Conservation (phyloP, 306 rosid species). For the Mimosa bimucronata region DNA sequence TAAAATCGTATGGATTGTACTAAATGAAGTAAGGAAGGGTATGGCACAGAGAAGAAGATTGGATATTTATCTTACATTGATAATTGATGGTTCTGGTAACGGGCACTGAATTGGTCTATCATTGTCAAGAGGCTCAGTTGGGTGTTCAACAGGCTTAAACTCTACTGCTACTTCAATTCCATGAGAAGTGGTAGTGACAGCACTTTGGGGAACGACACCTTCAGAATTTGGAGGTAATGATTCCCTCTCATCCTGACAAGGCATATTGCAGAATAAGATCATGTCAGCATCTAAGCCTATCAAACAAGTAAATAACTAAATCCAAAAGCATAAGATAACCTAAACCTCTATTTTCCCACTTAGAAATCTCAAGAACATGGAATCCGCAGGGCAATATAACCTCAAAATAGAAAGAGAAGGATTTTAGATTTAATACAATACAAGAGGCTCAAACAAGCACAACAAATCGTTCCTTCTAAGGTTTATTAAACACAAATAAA, state of each 20-base stretch:
- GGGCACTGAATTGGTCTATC: slow-evolving; percentile 92
- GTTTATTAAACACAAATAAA: slow-evolving; percentile 2
- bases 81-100: slow-evolving; percentile 89
- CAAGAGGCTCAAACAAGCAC: slow-evolving; percentile 20
- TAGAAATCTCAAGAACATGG: not conserved
- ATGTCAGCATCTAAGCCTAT: slow-evolving; percentile 17
- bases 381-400: slow-evolving; percentile 2
- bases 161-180: slow-evolving; percentile 91
- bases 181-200: slow-evolving; percentile 62
- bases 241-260: slow-evolving; percentile 78
- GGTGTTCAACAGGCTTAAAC: slow-evolving; percentile 97
- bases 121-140: slow-evolving; percentile 78
- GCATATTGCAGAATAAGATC: slow-evolving; percentile 25
- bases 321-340: slow-evolving; percentile 11
- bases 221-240: slow-evolving; percentile 61
- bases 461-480: slow-evolving; percentile 15
- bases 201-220: slow-evolving; percentile 44
- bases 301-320: slow-evolving; percentile 10
- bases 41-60: not conserved
- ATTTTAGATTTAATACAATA: not conserved
- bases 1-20: not conserved
- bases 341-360: not conserved
- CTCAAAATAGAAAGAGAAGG: not conserved
- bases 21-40: not conserved
- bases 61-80: slow-evolving; percentile 64